A percentile compares a stretch with the other conserved stretches of the same genome.
phyloP scores from a whole-genome alignment of 2,329 filamentous ascomycete genomes.

The Paramyrothecium roridum region DNA sequence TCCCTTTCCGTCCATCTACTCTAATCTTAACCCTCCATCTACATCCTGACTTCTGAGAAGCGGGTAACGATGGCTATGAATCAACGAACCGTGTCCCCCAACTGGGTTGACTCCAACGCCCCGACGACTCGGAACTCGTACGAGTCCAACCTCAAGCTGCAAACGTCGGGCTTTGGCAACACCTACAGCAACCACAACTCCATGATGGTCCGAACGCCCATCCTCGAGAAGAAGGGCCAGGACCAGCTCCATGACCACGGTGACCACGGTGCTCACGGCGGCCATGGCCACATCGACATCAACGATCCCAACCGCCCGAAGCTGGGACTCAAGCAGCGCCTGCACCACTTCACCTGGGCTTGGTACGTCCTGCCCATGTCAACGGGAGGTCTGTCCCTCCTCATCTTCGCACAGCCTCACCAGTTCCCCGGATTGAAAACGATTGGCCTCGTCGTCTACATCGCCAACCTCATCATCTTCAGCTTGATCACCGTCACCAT shows the following conservation, averaged over 20 bases:
- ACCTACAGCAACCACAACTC: conserved; percentile 2
- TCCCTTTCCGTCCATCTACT: background rate
- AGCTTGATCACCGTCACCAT: conserved; percentile 50
- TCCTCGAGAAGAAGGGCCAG: background rate
- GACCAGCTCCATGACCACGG: background rate
- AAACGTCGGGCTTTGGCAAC: background rate
- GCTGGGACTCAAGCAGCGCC: conserved; percentile 38
- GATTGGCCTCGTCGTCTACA: conserved; percentile 66
- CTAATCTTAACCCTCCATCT: background rate
- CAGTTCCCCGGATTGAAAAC: conserved; percentile 59
- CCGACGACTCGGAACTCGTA: conserved; percentile 1
- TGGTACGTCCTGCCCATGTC: conserved; percentile 77
- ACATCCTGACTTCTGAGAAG: background rate
- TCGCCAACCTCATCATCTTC: conserved; percentile 67
- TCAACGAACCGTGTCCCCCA: background rate
- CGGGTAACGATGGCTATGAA: background rate
- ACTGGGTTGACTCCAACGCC: background rate
- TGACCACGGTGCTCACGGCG: background rate
- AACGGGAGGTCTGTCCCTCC: conserved; percentile 64
- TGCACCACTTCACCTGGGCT: conserved; percentile 64
- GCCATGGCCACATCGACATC: conserved; percentile 9
- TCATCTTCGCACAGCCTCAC: conserved; percentile 62
- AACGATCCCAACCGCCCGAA: conserved; percentile 20
- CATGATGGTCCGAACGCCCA: background rate
- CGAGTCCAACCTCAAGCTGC: background rate